Conservation (phyloP, 2,329 filamentous ascomycete species). For the Aspergillus quadricinctus region DNA sequence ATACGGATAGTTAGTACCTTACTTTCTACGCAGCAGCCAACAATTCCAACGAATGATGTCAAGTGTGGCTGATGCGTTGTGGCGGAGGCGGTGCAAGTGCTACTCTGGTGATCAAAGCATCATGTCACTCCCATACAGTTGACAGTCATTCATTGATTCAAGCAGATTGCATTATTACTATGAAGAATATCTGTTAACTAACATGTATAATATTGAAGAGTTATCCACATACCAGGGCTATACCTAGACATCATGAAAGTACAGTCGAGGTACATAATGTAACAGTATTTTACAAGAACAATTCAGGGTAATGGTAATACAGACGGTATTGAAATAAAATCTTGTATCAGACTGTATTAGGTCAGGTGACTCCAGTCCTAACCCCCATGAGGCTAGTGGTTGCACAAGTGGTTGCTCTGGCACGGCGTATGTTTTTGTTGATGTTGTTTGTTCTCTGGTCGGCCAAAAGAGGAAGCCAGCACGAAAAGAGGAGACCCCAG, state of each 20-base stretch:
- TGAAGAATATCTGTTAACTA: too few relatives aligned
- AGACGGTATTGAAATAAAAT: not conserved
- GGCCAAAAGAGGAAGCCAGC: not conserved
- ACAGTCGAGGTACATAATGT: too few relatives aligned
- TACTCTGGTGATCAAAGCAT: too few relatives aligned
- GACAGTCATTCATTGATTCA: not conserved
- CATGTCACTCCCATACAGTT: too few relatives aligned
- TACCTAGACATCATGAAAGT: too few relatives aligned
- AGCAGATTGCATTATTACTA: too few relatives aligned
- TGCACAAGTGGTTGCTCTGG: constrained; percentile 21
- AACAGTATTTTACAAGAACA: not conserved
- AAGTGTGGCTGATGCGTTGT: not conserved
- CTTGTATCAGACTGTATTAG: not conserved
- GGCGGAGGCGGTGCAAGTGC: not conserved
- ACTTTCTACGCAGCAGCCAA: not conserved
- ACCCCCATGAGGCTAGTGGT: not conserved
- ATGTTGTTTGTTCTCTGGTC: constrained; percentile 15
- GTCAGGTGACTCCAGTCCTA: constrained; percentile 3
- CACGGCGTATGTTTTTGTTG: constrained; percentile 39
- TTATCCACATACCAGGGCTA: too few relatives aligned
- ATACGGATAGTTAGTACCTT: too few relatives aligned
- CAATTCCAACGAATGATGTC: not conserved
- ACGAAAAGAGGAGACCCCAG: not conserved
- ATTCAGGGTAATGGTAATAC: not conserved
- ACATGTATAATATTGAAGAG: too few relatives aligned